phyloP scores from a whole-genome alignment of 2,329 filamentous ascomycete genomes.

The Aureobasidium pullulans region DNA sequence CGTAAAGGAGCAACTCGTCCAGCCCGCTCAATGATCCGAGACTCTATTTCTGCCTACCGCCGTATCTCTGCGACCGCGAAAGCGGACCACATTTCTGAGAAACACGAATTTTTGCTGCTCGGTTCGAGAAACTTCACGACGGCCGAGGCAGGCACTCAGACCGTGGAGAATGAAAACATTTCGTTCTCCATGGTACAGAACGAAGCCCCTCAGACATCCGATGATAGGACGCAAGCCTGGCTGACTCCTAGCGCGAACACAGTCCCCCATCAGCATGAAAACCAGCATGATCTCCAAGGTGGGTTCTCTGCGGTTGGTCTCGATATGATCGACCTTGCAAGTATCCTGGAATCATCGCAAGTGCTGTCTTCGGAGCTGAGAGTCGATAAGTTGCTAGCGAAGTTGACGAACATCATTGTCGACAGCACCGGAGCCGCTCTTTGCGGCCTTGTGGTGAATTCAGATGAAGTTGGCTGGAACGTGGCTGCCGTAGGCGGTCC shows the following conservation, averaged over 20 bases:
- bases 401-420: slow-evolving; percentile 74
- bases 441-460: slow-evolving; percentile 67
- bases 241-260: slow-evolving; percentile 33
- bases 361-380: slow-evolving; percentile 72
- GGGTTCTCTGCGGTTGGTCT: slow-evolving; percentile 60
- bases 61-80: slow-evolving; percentile 63
- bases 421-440: slow-evolving; percentile 69
- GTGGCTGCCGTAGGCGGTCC: slow-evolving; percentile 68
- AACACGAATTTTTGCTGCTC: slow-evolving; percentile 60
- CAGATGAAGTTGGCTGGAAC: slow-evolving; percentile 59
- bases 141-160: slow-evolving; percentile 60
- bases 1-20: slow-evolving; percentile 58
- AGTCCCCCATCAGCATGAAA: slow-evolving; percentile 29
- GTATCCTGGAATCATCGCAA: slow-evolving; percentile 71
- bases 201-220: slow-evolving; percentile 32
- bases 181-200: slow-evolving; percentile 38
- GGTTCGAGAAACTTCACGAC: slow-evolving; percentile 54
- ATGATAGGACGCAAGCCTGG: slow-evolving; percentile 43
- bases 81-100: slow-evolving; percentile 58
- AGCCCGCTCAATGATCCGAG: slow-evolving; percentile 60
- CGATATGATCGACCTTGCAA: slow-evolving; percentile 76
- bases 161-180: slow-evolving; percentile 41
- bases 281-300: slow-evolving; percentile 35
- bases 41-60: slow-evolving; percentile 61
- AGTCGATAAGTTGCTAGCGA: slow-evolving; percentile 67